Conservation (phyloP, 1,284 basidiomycete species). For the Tilletia caries region DNA sequence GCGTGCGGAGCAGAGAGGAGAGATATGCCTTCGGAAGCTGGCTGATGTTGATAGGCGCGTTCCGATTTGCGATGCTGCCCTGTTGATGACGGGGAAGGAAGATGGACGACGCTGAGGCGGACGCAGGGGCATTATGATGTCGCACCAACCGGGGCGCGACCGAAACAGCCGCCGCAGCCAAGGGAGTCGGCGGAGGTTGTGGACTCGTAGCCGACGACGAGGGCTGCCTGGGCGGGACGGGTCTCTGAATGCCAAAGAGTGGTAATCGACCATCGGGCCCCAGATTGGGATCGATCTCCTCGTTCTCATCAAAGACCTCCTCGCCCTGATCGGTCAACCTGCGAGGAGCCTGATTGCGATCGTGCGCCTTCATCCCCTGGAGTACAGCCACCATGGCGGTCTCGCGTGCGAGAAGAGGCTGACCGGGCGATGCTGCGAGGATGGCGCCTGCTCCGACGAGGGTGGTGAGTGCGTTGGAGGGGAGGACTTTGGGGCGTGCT, state of each 20-base stretch:
- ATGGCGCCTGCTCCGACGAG: slow-evolving; percentile 82
- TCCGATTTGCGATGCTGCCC: neutral
- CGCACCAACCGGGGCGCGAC: neutral
- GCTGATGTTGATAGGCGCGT: neutral
- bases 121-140: neutral
- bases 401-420: slow-evolving; percentile 70
- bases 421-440: slow-evolving; percentile 70
- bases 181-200: neutral
- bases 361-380: slow-evolving; percentile 67
- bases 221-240: neutral
- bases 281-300: slow-evolving; percentile 18
- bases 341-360: slow-evolving; percentile 20
- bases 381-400: slow-evolving; percentile 82
- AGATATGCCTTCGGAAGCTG: slow-evolving; percentile 5
- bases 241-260: slow-evolving; percentile 6
- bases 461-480: slow-evolving; percentile 60
- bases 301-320: slow-evolving; percentile 34
- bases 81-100: neutral
- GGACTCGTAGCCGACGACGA: neutral
- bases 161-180: neutral
- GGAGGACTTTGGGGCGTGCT: slow-evolving; percentile 28
- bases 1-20: slow-evolving; percentile 37
- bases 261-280: slow-evolving; percentile 3
- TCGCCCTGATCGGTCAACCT: slow-evolving; percentile 21
- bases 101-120: neutral